These are phyloP conservation scores for Phytophthora capsici DNA, from an alignment of 352 stramenopile species.

Conservation along the genomic window DNA sequence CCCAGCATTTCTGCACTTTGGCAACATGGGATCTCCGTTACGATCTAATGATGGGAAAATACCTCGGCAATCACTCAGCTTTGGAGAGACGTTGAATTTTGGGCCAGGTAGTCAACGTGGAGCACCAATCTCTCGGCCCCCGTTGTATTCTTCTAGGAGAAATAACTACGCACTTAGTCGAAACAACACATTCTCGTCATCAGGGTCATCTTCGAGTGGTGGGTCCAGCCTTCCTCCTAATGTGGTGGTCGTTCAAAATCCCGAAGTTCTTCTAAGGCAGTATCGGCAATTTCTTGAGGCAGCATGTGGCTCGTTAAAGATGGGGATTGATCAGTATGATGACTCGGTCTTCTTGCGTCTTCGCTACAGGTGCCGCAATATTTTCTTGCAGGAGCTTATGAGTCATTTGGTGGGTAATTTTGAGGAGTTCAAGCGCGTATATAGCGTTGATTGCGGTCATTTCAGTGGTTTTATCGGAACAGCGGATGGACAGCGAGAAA, in stretches of 20 bases:
- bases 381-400: slow-evolving; percentile 86
- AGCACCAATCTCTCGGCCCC: slow-evolving; percentile 23
- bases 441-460: slow-evolving; percentile 70
- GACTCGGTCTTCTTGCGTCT: slow-evolving; percentile 74
- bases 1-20: slow-evolving; percentile 63
- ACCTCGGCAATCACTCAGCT: slow-evolving; percentile 59
- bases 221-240: slow-evolving; percentile 25
- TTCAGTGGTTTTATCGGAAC: slow-evolving; percentile 82
- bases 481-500: slow-evolving; percentile 72
- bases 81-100: slow-evolving; percentile 67
- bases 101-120: slow-evolving; percentile 38
- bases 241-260: slow-evolving; percentile 66
- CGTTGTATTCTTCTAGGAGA: slow-evolving; percentile 38
- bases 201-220: slow-evolving; percentile 50
- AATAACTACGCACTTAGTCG: slow-evolving; percentile 39
- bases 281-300: slow-evolving; percentile 81
- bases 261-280: slow-evolving; percentile 71
- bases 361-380: slow-evolving; percentile 76
- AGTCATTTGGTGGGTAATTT: slow-evolving; percentile 79
- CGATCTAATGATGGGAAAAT: slow-evolving; percentile 56
- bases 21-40: slow-evolving; percentile 52
- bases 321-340: slow-evolving; percentile 61
- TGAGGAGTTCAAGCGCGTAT: slow-evolving; percentile 80
- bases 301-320: slow-evolving; percentile 61
- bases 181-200: slow-evolving; percentile 48